These are phyloP conservation scores for Erythrobasidium hasegawianum DNA, from an alignment of 1,284 basidiomycete species.

Conservation along the genomic window DNA sequence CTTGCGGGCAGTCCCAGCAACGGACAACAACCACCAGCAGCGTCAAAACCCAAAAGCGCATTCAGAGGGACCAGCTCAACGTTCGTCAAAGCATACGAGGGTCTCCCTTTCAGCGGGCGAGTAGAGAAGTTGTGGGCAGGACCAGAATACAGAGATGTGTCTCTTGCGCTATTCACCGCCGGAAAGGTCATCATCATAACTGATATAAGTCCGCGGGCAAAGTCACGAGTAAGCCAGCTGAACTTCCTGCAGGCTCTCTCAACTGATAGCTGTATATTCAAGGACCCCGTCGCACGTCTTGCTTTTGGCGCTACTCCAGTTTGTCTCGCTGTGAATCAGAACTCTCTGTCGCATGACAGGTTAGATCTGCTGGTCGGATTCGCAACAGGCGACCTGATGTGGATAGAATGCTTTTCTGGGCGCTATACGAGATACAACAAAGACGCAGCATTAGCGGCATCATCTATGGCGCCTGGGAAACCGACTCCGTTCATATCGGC, in stretches of 20 bases:
- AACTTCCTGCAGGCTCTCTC: constrained; percentile 34
- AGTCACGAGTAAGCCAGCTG: not conserved
- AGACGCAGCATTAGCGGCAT: constrained; percentile 24
- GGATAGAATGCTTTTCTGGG: constrained; percentile 64
- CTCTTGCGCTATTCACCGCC: constrained; percentile 37
- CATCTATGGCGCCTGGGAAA: not conserved
- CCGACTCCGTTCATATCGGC: constrained; percentile 1
- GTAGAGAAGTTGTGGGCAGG: constrained; percentile 36
- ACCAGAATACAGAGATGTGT: constrained; percentile 57
- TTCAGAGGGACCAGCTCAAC: constrained; percentile 41
- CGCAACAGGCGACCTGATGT: constrained; percentile 83
- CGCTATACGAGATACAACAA: constrained; percentile 90
- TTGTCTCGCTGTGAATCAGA: constrained; percentile 77
- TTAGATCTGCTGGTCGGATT: constrained; percentile 92
- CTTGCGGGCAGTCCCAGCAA: not conserved
- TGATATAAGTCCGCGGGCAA: constrained; percentile 25
- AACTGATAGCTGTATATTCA: not conserved
- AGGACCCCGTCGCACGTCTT: constrained; percentile 82
- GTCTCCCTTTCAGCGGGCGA: constrained; percentile 36
- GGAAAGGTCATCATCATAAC: constrained; percentile 19
- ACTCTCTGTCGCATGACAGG: constrained; percentile 69
- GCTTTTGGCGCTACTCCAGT: constrained; percentile 82
- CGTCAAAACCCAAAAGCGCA: constrained; percentile 37
- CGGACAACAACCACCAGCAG: constrained; percentile 9
- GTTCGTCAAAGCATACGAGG: constrained; percentile 39